These are phyloP conservation scores for Mortierella hygrophila DNA, from an alignment of 192 early-diverging fungal species.

Conservation along the genomic window DNA sequence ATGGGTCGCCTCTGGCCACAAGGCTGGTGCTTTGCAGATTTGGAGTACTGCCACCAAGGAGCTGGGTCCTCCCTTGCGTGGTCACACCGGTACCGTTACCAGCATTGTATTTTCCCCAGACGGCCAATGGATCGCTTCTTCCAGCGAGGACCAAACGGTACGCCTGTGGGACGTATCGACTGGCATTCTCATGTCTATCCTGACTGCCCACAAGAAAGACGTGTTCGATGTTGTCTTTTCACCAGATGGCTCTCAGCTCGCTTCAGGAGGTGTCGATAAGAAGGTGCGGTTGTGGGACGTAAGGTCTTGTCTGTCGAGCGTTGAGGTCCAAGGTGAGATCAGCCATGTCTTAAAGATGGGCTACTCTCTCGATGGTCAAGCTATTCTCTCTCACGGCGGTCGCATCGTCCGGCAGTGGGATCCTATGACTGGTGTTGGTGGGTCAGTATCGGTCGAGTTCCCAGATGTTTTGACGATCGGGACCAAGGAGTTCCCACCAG, in stretches of 20 bases:
- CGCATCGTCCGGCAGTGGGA: not conserved
- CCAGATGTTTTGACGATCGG: not conserved
- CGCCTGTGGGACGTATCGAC: slow-evolving; percentile 12
- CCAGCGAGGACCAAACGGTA: not conserved
- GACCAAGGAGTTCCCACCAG: not conserved
- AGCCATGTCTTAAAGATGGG: not conserved
- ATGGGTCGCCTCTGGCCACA: not conserved
- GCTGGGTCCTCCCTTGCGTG: not conserved
- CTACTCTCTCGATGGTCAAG: not conserved
- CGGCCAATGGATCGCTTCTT: not conserved
- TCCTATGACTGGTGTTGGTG: not conserved
- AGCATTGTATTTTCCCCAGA: not conserved
- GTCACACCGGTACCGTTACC: not conserved
- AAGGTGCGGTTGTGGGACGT: slow-evolving; percentile 12
- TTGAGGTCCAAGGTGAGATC: not conserved
- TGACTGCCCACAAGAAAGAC: not conserved
- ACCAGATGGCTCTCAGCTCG: not conserved
- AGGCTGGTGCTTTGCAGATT: too few relatives aligned
- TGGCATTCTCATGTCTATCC: not conserved
- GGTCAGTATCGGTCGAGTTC: not conserved
- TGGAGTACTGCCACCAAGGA: not conserved
- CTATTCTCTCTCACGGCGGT: not conserved
- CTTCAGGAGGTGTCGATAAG: slow-evolving; percentile 4
- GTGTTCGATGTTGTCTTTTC: not conserved
- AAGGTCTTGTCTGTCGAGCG: not conserved